Evolutionary conservation across 208 protist genomes (phyloP).

Genomic region (Endotrypanum monterogeii): DNA sequence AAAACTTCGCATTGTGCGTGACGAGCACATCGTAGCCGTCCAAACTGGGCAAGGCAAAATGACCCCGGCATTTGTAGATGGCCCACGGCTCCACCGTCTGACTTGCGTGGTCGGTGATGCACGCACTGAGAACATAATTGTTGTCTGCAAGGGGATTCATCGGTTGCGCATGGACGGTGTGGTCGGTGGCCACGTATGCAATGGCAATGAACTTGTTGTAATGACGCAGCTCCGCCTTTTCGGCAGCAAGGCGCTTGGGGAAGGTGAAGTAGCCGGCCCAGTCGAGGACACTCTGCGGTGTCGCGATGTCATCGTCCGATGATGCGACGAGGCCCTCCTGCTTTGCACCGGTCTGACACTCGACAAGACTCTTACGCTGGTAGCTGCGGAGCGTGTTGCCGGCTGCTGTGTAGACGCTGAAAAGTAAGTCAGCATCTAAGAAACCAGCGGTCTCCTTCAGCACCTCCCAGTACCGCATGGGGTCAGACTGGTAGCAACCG

Average conservation of each 20-base stretch:
- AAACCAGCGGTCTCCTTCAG: constrained; percentile 48
- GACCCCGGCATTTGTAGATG: constrained; percentile 53
- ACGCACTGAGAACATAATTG: constrained; percentile 70
- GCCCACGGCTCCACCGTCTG: constrained; percentile 68
- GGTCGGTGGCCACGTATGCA: constrained; percentile 67
- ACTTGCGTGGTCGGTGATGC: constrained; percentile 49
- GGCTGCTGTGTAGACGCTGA: constrained; percentile 48
- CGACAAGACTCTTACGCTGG: constrained; percentile 35
- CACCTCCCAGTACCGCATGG: constrained; percentile 61
- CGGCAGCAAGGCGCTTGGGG: constrained; percentile 41
- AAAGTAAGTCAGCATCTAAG: constrained; percentile 68
- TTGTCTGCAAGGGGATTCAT: constrained; percentile 51
- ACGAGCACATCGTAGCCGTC: constrained; percentile 76
- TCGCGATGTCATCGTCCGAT: constrained; percentile 17
- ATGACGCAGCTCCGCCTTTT: constrained; percentile 51
- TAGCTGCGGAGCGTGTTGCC: constrained; percentile 57
- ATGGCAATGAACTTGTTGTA: constrained; percentile 71
- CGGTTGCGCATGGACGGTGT: constrained; percentile 56
- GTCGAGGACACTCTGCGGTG: constrained; percentile 42
- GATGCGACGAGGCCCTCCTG: constrained; percentile 9
- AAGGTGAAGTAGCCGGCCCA: constrained; percentile 54
- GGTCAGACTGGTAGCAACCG: constrained; percentile 70
- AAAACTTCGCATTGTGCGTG: constrained; percentile 74
- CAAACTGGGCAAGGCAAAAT: constrained; percentile 66
- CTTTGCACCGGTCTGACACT: constrained; percentile 14